Base-by-base conservation (phyloP, 768 basidiomycete species). In the Dioszegia aurantiaca region DNA sequence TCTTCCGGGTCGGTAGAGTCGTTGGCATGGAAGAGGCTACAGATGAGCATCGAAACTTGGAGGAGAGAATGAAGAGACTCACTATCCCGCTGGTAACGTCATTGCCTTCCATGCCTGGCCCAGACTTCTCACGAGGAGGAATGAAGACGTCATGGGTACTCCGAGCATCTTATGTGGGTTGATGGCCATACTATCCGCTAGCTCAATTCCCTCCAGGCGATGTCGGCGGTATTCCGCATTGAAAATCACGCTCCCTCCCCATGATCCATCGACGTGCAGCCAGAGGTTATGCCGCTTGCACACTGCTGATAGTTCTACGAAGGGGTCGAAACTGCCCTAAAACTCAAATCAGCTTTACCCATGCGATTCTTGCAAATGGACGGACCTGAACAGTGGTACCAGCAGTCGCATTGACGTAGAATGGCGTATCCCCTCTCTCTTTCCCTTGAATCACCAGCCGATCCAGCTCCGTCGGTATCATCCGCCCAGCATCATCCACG, bases 81-180 rank as follows among this genome's bases (percentile, higher is more conserved):
- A 64, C 64, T 68, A 68, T 41, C 63, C 67, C 23, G 67, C 67
- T 23, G 61, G 61, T 12, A 65, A 43, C 3, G 64, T 65, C 53
- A 63, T 62, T 1, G 64, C 63, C 24, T 52, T 21, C 60, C 56
- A 61, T 24, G 64, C 62, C 49, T 57, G 37, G 11, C 47, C 24
- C 57, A 65, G 47, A 49, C 65, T 63, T 48, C 54, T 57, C 1
- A 62, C 67, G 23, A 68, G 48, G 31, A 68, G 40, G 63, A 65
- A 68, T 19, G 53, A 56, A 28, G 64, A 65, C 0, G 67, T 65
- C 42, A 68, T 55, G 6, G 67, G 67, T 14, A 63, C 59, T 4
- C 61, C 67, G 4, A 68, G 55, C 67, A 68, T 68, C 42, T 68
- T 68, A 42, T 68, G 67, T 21, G 67, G 63, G 16, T 47, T 62